Percentiles rank a stretch among this genome's conserved stretches.
These are phyloP conservation scores for Chlamydomonas urium DNA, from an alignment of 139 green algal genomes.

Conservation along the genomic window DNA sequence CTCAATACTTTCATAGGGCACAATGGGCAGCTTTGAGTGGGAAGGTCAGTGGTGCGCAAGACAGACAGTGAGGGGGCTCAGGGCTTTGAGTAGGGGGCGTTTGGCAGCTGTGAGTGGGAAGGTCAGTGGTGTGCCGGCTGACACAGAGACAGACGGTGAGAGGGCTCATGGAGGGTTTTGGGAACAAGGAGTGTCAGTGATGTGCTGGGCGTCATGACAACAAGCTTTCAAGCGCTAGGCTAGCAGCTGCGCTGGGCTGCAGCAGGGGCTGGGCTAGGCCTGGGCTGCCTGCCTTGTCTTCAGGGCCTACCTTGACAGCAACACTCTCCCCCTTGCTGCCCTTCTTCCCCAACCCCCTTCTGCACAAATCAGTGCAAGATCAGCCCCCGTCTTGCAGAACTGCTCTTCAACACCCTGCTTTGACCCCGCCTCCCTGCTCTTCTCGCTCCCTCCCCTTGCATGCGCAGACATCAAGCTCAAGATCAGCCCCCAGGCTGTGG, in stretches of 20 bases:
- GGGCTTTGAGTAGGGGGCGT: background rate
- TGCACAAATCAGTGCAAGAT: too few relatives aligned
- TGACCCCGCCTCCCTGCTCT: background rate
- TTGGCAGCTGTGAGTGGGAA: background rate
- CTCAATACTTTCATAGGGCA: background rate
- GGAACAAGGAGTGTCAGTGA: too few relatives aligned
- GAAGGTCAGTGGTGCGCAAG: background rate
- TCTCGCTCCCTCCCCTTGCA: background rate
- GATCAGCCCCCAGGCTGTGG: constrained; percentile 72
- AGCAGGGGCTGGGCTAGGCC: too few relatives aligned
- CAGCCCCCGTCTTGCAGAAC: background rate
- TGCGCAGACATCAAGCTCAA: constrained; percentile 32
- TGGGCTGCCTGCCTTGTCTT: too few relatives aligned
- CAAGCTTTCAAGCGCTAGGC: too few relatives aligned
- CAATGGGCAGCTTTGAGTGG: background rate
- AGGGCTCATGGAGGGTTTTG: too few relatives aligned
- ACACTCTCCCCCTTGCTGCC: background rate
- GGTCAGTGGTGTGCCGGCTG: background rate
- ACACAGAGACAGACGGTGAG: background rate
- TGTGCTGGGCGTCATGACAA: too few relatives aligned
- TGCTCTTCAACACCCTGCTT: background rate
- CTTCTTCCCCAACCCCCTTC: too few relatives aligned
- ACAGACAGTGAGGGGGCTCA: background rate
- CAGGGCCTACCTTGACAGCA: too few relatives aligned
- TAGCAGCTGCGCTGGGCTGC: too few relatives aligned